Conservation (phyloP, 768 basidiomycete species). For the Boletus vinaceobasis region DNA sequence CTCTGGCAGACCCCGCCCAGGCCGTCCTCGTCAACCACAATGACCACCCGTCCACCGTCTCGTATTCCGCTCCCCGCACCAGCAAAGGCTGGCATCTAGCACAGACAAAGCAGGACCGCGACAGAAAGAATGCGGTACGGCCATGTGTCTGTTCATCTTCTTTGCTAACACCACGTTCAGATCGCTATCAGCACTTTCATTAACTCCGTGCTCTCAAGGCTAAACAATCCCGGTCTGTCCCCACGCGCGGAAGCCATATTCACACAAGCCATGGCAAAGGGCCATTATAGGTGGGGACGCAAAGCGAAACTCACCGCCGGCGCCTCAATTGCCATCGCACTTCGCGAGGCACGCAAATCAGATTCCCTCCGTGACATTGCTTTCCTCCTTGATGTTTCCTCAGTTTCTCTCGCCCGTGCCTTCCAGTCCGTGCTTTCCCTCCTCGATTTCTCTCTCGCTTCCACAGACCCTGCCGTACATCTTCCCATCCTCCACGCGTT, state of each 20-base stretch:
- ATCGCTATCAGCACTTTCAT: slow-evolving; percentile 64
- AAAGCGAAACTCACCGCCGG: slow-evolving; percentile 68
- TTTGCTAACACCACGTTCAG: slow-evolving; percentile 36
- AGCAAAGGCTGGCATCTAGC: slow-evolving; percentile 58
- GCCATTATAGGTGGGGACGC: slow-evolving; percentile 68
- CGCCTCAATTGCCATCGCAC: slow-evolving; percentile 63
- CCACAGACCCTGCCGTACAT: slow-evolving; percentile 58
- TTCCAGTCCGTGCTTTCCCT: slow-evolving; percentile 51
- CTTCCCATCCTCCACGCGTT: slow-evolving; percentile 55
- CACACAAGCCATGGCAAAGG: slow-evolving; percentile 58
- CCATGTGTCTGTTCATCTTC: slow-evolving; percentile 13
- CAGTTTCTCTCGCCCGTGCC: slow-evolving; percentile 49
- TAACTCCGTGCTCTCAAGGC: slow-evolving; percentile 51
- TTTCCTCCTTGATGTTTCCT: slow-evolving; percentile 55
- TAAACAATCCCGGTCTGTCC: slow-evolving; percentile 58
- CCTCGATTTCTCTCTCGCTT: slow-evolving; percentile 50
- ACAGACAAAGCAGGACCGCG: slow-evolving; percentile 61
- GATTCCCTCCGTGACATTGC: slow-evolving; percentile 70
- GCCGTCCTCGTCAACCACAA: slow-evolving; percentile 51
- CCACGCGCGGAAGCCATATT: slow-evolving; percentile 68
- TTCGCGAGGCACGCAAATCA: slow-evolving; percentile 67
- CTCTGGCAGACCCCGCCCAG: slow-evolving; percentile 62
- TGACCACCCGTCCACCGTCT: slow-evolving; percentile 28
- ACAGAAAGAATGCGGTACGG: slow-evolving; percentile 60
- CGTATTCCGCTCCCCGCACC: slow-evolving; percentile 49